Evolutionary conservation across 495 filamentous ascomycete species (phyloP).

Genomic region (Daldinia caldariorum): DNA sequence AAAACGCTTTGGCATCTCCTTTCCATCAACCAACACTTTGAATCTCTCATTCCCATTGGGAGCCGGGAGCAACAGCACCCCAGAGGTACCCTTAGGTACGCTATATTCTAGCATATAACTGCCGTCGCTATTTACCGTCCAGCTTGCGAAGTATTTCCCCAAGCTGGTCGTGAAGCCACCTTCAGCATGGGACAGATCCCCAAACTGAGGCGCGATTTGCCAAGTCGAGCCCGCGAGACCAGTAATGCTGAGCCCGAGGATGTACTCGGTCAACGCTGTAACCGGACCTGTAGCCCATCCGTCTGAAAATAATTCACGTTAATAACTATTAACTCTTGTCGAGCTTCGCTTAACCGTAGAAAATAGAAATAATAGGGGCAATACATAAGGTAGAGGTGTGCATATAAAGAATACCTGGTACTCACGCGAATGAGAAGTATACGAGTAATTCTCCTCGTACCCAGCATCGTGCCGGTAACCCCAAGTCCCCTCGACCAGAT

Average conservation of each 20-base stretch:
- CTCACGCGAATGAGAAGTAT: slow-evolving; percentile 64
- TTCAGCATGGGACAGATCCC: slow-evolving; percentile 63
- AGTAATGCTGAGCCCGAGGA: slow-evolving; percentile 65
- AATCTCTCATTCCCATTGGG: neutral
- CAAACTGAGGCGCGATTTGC: slow-evolving; percentile 67
- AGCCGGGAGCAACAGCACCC: slow-evolving; percentile 29
- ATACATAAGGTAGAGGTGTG: neutral
- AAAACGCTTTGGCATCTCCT: slow-evolving; percentile 1
- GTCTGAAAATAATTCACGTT: slow-evolving; percentile 41
- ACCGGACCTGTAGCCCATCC: slow-evolving; percentile 71
- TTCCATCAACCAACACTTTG: slow-evolving; percentile 25
- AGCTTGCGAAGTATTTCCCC: slow-evolving; percentile 54
- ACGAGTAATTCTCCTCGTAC: slow-evolving; percentile 60
- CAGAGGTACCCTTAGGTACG: slow-evolving; percentile 28
- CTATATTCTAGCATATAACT: slow-evolving; percentile 28
- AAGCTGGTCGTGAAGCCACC: slow-evolving; percentile 67
- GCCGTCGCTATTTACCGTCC: slow-evolving; percentile 17
- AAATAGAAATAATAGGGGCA: neutral
- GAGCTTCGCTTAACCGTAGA: neutral
- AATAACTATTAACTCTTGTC: slow-evolving; percentile 3
- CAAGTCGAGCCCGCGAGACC: slow-evolving; percentile 62
- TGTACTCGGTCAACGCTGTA: slow-evolving; percentile 64
- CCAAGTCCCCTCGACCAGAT: slow-evolving; percentile 65
- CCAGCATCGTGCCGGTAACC: slow-evolving; percentile 66
- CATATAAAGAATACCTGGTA: slow-evolving; percentile 3